phyloP scores from a whole-genome alignment of 768 basidiomycete species.

The Tulasnella sp. region DNA sequence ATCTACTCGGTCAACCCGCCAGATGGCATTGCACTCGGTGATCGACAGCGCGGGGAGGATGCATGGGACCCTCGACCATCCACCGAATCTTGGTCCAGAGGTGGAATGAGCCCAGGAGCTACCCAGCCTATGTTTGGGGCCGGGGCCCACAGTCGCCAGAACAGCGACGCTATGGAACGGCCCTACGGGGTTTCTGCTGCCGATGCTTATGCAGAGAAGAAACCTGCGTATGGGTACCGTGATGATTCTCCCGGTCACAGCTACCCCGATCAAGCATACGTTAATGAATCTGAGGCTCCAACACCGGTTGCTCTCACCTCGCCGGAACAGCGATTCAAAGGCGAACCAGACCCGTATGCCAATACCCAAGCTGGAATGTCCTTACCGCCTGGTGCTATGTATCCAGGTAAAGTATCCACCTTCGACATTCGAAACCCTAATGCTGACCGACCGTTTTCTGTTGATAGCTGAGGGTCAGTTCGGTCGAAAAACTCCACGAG shows the following conservation, averaged over 20 bases:
- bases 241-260: conserved; percentile 18
- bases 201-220: conserved; percentile 42
- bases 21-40: conserved; percentile 13
- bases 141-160: conserved; percentile 41
- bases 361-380: not conserved
- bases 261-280: conserved; percentile 33
- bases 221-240: conserved; percentile 39
- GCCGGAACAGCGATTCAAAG: conserved; percentile 29
- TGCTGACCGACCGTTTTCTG: not conserved
- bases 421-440: not conserved
- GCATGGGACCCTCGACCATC: conserved; percentile 59
- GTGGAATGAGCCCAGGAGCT: conserved; percentile 33
- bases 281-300: conserved; percentile 34
- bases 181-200: conserved; percentile 44
- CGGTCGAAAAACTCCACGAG: conserved; percentile 24
- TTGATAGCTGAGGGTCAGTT: conserved; percentile 24
- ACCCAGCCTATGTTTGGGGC: not conserved
- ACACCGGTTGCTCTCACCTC: conserved; percentile 36
- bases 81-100: conserved; percentile 31
- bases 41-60: conserved; percentile 42
- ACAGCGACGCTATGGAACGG: conserved; percentile 39
- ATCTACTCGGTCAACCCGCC: conserved; percentile 44
- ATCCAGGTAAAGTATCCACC: not conserved
- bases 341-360: conserved; percentile 14
- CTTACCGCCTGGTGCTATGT: not conserved